Evolutionary conservation across 2,329 filamentous ascomycete species (phyloP).

Genomic region (Akanthomyces lecanii): DNA sequence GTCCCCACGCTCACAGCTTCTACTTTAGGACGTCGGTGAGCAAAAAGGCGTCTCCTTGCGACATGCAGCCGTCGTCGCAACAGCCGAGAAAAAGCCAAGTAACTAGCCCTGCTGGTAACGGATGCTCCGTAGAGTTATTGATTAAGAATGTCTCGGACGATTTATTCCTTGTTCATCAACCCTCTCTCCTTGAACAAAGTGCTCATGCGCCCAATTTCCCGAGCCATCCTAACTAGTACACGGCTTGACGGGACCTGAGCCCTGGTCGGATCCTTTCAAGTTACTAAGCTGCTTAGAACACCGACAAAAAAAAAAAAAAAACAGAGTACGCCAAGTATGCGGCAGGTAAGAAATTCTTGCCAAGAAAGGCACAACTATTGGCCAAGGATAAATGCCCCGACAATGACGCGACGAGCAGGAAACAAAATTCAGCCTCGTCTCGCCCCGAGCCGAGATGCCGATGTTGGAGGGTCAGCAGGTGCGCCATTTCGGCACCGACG

Average conservation of each 20-base stretch:
- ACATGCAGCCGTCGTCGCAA: not conserved
- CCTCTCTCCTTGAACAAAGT: too few species aligned
- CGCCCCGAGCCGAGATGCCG: slow-evolving; percentile 4
- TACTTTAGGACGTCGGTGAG: not conserved
- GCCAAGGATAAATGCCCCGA: not conserved
- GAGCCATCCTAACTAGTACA: too few species aligned
- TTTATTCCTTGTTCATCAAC: not conserved
- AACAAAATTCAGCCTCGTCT: not conserved
- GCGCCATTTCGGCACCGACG: not conserved
- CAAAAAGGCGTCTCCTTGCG: not conserved
- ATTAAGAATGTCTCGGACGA: not conserved
- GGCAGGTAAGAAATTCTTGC: too few species aligned
- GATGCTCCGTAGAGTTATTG: not conserved
- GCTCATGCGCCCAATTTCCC: too few species aligned
- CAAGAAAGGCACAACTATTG: not conserved
- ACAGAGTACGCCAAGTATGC: too few species aligned
- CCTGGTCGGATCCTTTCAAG: too few species aligned
- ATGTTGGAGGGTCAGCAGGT: slow-evolving; percentile 9
- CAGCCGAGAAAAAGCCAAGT: not conserved
- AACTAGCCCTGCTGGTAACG: not conserved
- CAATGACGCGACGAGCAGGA: not conserved
- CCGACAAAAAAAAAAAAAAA: too few species aligned
- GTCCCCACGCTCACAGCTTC: not conserved
- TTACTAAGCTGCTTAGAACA: too few species aligned
- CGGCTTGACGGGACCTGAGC: too few species aligned